Evolutionary conservation across 2,329 filamentous ascomycete genomes (phyloP).

Genomic region (Pseudogymnoascus verrucosus): DNA sequence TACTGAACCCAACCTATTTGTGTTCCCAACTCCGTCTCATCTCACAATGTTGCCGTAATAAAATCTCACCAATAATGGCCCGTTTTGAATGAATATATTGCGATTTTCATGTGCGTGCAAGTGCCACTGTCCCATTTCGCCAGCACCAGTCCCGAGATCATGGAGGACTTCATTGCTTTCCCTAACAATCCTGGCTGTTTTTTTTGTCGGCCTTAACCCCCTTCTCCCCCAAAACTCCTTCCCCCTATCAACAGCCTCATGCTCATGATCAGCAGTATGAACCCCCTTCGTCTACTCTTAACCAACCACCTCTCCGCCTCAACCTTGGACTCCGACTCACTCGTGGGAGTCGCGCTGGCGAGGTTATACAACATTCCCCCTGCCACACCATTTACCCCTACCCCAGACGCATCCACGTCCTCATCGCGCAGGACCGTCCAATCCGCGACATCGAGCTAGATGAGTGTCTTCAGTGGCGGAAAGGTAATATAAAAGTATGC

Average conservation of each 20-base stretch:
- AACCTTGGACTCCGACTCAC: background rate
- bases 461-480: background rate
- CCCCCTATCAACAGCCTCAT: background rate
- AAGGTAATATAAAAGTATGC: background rate
- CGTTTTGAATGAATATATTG: too few relatives aligned
- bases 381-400: background rate
- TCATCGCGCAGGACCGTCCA: background rate
- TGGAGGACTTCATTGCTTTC: background rate
- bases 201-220: background rate
- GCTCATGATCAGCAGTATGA: background rate
- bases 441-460: background rate
- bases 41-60: too few relatives aligned
- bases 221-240: background rate
- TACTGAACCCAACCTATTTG: too few relatives aligned
- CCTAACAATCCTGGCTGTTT: background rate
- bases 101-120: background rate
- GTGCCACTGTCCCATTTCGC: background rate
- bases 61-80: too few relatives aligned
- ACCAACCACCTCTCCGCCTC: background rate
- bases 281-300: background rate
- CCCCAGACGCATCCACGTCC: background rate
- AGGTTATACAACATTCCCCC: background rate
- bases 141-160: background rate
- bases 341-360: background rate
- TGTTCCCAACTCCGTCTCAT: too few relatives aligned